These are phyloP conservation scores for Isatis tinctoria DNA, from an alignment of 345 rosid genomes.

Conservation along the genomic window DNA sequence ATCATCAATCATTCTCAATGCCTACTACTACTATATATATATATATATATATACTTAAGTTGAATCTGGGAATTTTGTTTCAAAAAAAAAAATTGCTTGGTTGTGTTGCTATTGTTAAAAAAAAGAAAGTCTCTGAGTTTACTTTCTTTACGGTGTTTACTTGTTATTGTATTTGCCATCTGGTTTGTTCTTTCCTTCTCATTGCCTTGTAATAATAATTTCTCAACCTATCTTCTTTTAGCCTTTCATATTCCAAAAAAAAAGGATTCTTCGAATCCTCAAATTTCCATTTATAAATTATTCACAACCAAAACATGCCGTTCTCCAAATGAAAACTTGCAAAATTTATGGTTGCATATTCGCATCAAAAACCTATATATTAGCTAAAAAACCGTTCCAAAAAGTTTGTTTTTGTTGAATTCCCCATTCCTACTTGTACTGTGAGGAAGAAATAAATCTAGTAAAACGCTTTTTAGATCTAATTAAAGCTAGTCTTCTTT, in stretches of 20 bases:
- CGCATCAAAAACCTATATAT: neutral
- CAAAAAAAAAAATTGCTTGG: neutral
- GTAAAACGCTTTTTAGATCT: constrained; percentile 13
- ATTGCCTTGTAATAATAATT: constrained; percentile 11
- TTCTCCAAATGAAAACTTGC: neutral
- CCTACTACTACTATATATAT: constrained; percentile 3
- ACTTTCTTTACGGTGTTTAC: neutral
- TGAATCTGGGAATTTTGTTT: neutral
- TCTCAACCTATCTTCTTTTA: neutral
- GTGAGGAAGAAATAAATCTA: neutral
- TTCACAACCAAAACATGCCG: neutral
- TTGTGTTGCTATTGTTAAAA: neutral
- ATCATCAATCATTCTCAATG: neutral
- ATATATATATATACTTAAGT: neutral
- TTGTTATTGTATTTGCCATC: constrained; percentile 11
- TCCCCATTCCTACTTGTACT: neutral
- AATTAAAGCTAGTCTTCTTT: constrained; percentile 19
- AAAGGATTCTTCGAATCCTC: neutral
- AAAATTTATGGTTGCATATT: neutral
- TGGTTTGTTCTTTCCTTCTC: constrained; percentile 15
- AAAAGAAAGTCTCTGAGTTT: neutral
- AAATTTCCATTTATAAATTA: neutral
- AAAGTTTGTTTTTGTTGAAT: neutral
- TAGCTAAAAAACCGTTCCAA: neutral
- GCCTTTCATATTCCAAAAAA: neutral